phyloP scores from a whole-genome alignment of 2,329 filamentous ascomycete species.

The Fusarium phyllophilum region DNA sequence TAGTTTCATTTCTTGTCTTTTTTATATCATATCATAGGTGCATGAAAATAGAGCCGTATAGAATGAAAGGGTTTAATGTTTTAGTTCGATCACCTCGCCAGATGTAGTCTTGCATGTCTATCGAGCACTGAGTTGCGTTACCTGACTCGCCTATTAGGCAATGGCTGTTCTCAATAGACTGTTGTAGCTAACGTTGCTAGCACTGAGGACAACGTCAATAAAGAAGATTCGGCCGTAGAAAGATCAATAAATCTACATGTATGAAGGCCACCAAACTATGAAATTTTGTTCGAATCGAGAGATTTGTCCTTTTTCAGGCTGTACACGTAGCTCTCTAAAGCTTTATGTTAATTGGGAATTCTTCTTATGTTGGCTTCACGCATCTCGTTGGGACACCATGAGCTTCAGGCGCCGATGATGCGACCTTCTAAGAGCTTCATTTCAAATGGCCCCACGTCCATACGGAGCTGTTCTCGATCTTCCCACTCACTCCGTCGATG shows the following conservation, averaged over 20 bases:
- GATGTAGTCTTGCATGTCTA: not conserved
- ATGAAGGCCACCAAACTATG: too few relatives aligned
- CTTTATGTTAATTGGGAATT: too few relatives aligned
- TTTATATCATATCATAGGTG: not conserved
- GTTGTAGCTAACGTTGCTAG: too few relatives aligned
- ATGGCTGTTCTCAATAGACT: too few relatives aligned
- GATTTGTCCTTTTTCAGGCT: too few relatives aligned
- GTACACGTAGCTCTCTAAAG: too few relatives aligned
- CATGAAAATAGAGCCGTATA: not conserved
- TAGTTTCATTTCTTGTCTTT: not conserved
- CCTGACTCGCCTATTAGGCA: not conserved
- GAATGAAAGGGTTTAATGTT: not conserved
- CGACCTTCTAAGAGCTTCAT: not conserved
- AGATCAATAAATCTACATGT: too few relatives aligned
- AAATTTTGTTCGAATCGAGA: too few relatives aligned
- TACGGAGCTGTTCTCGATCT: not conserved
- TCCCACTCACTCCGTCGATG: not conserved
- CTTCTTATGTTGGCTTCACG: not conserved
- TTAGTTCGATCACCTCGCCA: not conserved
- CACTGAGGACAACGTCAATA: too few relatives aligned
- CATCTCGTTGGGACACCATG: not conserved
- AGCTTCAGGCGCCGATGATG: not conserved
- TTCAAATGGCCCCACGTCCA: rapidly evolving
- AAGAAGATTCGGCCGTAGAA: too few relatives aligned
- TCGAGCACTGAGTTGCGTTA: not conserved